Evolutionary conservation across 768 basidiomycete genomes (phyloP), one percentile per base, ranked within the genome.

Genomic region (Boletus edulis): DNA sequence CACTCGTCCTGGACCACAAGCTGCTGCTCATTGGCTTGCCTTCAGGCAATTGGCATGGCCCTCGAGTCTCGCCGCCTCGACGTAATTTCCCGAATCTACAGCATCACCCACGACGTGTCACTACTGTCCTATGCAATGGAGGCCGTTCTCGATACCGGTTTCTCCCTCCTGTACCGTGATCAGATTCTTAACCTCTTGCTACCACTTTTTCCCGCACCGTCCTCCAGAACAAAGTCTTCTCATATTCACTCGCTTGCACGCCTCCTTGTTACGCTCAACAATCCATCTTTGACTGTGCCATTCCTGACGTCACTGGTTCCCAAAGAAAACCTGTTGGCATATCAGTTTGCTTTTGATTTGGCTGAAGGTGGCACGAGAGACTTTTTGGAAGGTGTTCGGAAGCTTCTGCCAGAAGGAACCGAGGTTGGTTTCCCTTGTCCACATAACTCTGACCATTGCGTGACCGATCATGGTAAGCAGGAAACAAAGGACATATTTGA

Each of bases 331-430:
- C 75, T 94, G 12, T 75, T 96, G 24, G 94, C 94, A 1, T 96
- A 94, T 70, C 97, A 99, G 69, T 85, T 98, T 67, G 94, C 91
- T 0, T 98, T 98, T 67, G 97, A 98, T 72, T 75, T 98, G 46
- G 90, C 89, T 14, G 96, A 98, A 73, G 92, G 94, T 35, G 96
- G 93, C 1, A 84, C 90, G 4, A 94, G 96, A 69, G 94, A 95
- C 64, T 98, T 93, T 73, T 76, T 98, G 43, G 88, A 93, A 64
- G 83, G 78, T 43, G 78, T 97, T 24, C 80, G 85, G 52, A 81
- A 72, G 46, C 81, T 82, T 27, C 73, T 93, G 12, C 91, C 89
- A 22, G 80, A 83, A 59, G 88, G 84, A 35, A 78, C 83, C 54
- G 77, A 79, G 67, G 89, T 88, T 67, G 59, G 79, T 71, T 35